Evolutionary conservation across 2,329 filamentous ascomycete genomes (phyloP), one percentile per base, ranked within the genome.

Genomic region (Teratosphaeria destructans): DNA sequence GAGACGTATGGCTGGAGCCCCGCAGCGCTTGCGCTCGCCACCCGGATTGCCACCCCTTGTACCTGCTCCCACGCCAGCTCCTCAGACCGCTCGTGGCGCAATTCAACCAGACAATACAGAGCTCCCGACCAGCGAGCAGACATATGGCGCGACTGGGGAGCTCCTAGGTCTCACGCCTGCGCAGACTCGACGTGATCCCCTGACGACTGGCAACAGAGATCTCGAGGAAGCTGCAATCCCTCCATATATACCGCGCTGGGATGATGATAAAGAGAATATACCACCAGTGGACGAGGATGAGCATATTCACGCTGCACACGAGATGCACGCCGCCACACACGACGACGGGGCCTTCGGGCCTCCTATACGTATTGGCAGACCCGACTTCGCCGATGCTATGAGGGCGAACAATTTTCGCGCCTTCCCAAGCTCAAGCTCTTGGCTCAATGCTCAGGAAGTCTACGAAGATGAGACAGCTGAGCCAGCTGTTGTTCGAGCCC

Each of bases 71-170:
- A 61, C 62, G 26, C 60, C 65, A 7, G 61, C 61, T 43, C 56
- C 35, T 49, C 60, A 59, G 26, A 43, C 54, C 1, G 56, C 54
- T 23, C 60, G 53, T 54, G 58, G 61, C 37, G 59, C 60, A 34
- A 23, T 29, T 27, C 26, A 27, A 11, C 27, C 26, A 19, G 61
- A 61, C 43, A 61, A 57, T 53, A 65, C 61, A 16, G 69, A 70
- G n/a, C 53, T 69, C 7, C 68, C 66, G 4, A 67, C 66, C 16
- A 70, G 61, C 55, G 67, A 71, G 5, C 68, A 65, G 56, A 71
- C 68, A 4, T 72, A 72, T 54, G 69, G 69, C 11, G 63, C 67
- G 12, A 72, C 70, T 4, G 64, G 64, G 34, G 62, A 67, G 39
- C 63, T 71, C 11, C 65, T 71, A 14, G 59, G 62, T 12, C 64